Base-by-base conservation (phyloP, 441 rosid genomes). In the Gossypium laxum region DNA sequence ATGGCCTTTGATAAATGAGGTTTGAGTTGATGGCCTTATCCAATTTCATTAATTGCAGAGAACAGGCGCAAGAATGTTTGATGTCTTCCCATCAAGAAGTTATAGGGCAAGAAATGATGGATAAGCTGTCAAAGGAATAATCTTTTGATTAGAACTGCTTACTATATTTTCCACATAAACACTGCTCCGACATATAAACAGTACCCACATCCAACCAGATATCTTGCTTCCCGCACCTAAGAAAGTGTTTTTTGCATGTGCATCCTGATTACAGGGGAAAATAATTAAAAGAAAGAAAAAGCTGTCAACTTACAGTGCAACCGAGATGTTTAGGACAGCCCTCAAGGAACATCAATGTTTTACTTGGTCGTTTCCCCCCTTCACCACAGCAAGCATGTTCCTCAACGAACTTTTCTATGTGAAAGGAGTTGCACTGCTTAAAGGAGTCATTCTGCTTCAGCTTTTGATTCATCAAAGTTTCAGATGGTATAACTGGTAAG, bases 301-400 rank as follows among this genome's bases (percentile, higher is more conserved):
- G 19, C 21, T n/a, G 38, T 50, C 74, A 2, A 90, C 97, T 90
- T 73, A 94, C 99, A 45, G 99, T 94, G 81, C 96, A 94, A 66
- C 96, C 98, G 62, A 88, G 78, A 74, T 79, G 87, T 41, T 88
- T 87, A 30, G 91, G 91, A 72, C 89, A 94, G 57, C 97, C 97
- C 78, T 92, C 96, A 66, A 94, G 73, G 74, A 92, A 92, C 99
- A 94, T 90, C 81, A 94, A 82, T 47, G 99, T 92, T 80, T 90
- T 94, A 75, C 83, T 86, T 52, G 90, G 91, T 70, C 78, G 86
- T 80, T 88, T 92, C 45, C 91, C 94, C 32, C 90, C 90, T 73
- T 94, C 96, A 17, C 82, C 79, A 28, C 75, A 69, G 51, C 75
- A 84, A 64, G 84, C 85, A 84, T 88, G 93, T 78, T 94, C 98